Evolutionary conservation across 176 grass and related monocot genomes (phyloP).

Genomic region (Carex parvula): DNA sequence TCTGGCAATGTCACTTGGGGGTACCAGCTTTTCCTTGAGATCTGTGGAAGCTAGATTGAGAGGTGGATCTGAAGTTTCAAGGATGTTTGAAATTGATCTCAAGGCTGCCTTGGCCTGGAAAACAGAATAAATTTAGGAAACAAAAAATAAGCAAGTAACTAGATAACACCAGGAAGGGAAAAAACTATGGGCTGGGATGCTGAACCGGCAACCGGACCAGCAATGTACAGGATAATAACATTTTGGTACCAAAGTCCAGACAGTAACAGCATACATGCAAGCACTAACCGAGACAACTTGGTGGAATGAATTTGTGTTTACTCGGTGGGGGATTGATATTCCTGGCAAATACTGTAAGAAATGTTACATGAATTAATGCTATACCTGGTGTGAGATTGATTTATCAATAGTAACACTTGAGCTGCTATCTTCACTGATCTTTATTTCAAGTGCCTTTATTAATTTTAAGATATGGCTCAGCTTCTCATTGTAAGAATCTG

Average conservation of each 20-base stretch:
- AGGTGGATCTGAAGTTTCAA: conserved; percentile 40
- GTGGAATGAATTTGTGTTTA: neutral
- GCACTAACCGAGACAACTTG: neutral
- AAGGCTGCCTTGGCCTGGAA: conserved; percentile 54
- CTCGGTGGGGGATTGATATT: neutral
- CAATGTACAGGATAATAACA: neutral
- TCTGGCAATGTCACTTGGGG: conserved; percentile 35
- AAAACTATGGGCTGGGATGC: neutral
- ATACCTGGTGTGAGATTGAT: conserved; percentile 51
- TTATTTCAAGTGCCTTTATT: conserved; percentile 52
- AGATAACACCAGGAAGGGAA: neutral
- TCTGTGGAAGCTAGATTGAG: conserved; percentile 33
- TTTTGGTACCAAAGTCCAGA: neutral
- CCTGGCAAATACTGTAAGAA: neutral
- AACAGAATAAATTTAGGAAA: conserved; percentile 22
- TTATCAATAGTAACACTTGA: conserved; percentile 41
- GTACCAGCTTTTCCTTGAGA: conserved; percentile 43
- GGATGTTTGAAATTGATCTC: conserved; percentile 45
- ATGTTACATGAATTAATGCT: conserved; percentile 1
- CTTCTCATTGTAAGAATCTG: conserved; percentile 44
- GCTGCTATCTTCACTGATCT: conserved; percentile 32
- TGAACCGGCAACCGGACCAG: neutral
- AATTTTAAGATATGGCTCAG: conserved; percentile 41
- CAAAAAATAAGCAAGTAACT: neutral
- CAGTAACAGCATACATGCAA: neutral